Conservation (phyloP, 192 early-diverging fungal genomes). For the Geranomyces variabilis region DNA sequence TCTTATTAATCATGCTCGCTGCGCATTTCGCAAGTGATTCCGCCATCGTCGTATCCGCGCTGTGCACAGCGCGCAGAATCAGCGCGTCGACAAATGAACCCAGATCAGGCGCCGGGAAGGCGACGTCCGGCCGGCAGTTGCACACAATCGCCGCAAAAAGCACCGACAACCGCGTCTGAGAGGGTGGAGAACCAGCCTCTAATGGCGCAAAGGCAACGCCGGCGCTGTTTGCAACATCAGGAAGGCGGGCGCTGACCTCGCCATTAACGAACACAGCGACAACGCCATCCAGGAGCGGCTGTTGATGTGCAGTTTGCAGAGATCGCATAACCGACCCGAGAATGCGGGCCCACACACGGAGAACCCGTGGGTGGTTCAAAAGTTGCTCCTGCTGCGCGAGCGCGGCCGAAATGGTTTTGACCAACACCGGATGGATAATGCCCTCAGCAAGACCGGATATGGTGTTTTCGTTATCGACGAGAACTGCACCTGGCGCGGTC, state of each 20-base stretch:
- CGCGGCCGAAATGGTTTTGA: slow-evolving; percentile 18
- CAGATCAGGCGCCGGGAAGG: slow-evolving; percentile 11
- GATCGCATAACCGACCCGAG: slow-evolving; percentile 12
- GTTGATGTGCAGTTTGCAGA: slow-evolving; percentile 12
- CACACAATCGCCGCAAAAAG: slow-evolving; percentile 28
- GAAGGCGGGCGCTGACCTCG: background rate
- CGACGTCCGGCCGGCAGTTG: slow-evolving; percentile 10
- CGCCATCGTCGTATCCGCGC: slow-evolving; percentile 45
- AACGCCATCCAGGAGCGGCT: background rate
- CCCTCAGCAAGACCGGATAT: background rate
- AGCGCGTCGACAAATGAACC: slow-evolving; percentile 30
- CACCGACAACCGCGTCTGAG: slow-evolving; percentile 11
- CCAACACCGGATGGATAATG: slow-evolving; percentile 6
- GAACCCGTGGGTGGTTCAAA: slow-evolving; percentile 8
- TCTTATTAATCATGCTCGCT: slow-evolving; percentile 73
- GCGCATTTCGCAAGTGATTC: slow-evolving; percentile 60
- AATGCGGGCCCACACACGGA: slow-evolving; percentile 1
- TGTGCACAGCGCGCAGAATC: slow-evolving; percentile 30
- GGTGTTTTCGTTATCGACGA: background rate
- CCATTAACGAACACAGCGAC: slow-evolving; percentile 18
- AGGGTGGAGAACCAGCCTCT: slow-evolving; percentile 6
- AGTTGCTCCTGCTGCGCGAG: background rate
- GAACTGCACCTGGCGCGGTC: background rate
- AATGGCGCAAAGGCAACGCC: slow-evolving; percentile 10
- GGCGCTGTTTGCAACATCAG: background rate